phyloP scores from a whole-genome alignment of 1,139 yeast species.

The Hyphopichia burtonii region DNA sequence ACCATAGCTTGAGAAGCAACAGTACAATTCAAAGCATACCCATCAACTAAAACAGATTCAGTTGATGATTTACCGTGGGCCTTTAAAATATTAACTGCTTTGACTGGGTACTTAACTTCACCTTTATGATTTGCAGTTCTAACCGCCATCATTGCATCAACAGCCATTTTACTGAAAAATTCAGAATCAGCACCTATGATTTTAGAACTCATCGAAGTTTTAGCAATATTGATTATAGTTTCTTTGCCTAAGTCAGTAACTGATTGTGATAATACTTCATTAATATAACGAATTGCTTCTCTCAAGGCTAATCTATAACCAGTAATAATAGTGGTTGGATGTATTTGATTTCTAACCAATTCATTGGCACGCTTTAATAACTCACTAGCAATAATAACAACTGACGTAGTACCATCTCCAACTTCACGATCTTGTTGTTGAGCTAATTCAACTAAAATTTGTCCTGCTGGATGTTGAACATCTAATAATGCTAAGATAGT shows the following conservation, averaged over 20 bases:
- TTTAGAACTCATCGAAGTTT: slow-evolving; percentile 95
- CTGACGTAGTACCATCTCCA: slow-evolving; percentile 98
- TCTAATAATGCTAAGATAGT: slow-evolving; percentile 88
- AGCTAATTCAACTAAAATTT: slow-evolving; percentile 93
- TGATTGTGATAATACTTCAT: slow-evolving; percentile 77
- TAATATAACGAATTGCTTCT: slow-evolving; percentile 88
- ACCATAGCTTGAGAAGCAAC: slow-evolving; percentile 98
- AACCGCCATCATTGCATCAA: slow-evolving; percentile 93
- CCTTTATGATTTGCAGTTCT: slow-evolving; percentile 88
- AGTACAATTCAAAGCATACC: slow-evolving; percentile 96
- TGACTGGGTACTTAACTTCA: slow-evolving; percentile 90
- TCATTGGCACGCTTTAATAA: slow-evolving; percentile 91
- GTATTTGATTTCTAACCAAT: slow-evolving; percentile 87
- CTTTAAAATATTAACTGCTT: slow-evolving; percentile 93
- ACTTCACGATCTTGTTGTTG: slow-evolving; percentile 99
- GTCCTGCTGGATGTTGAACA: slow-evolving; percentile 99
- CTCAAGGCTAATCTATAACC: slow-evolving; percentile 93
- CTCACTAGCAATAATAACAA: slow-evolving; percentile 93
- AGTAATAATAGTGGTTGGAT: slow-evolving; percentile 95
- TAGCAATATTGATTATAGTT: slow-evolving; percentile 80
- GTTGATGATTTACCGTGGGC: slow-evolving; percentile 94
- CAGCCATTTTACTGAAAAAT: slow-evolving; percentile 87
- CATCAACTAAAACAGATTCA: slow-evolving; percentile 85
- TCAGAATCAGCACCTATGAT: slow-evolving; percentile 95
- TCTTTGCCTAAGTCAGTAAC: slow-evolving; percentile 86